Evolutionary conservation across 768 basidiomycete genomes (phyloP), one percentile per base, ranked within the genome.

Genomic region (Termitomyces bulborhizus): DNA sequence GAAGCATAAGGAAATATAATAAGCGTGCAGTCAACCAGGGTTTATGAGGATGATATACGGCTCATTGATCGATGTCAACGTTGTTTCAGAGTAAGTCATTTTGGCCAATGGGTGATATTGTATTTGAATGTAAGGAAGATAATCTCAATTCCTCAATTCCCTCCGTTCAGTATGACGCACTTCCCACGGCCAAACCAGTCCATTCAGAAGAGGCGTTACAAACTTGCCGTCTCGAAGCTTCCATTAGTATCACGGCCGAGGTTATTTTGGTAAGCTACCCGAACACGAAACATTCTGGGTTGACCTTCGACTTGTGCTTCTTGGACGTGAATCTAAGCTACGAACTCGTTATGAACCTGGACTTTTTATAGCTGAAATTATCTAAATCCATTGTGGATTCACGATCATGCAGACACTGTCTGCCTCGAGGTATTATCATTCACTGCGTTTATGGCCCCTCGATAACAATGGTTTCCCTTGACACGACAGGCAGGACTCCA

Each of bases 301-400:
- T 9, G 24, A 24, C 26, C 27, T 39, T 40, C 37, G 46, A 12
- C 37, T 37, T 26, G 40, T 53, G 52, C 55, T 53, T 41, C 27
- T 45, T 16, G 8, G n/a, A 1, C 49, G 48, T n/a, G 49, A 40
- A 16, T 55, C 45, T 36, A 21, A 56, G 27, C 55, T 53, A 6
- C 43, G 50, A 39, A 36, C 54, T 18, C 41, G 50, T 36, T 57
- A 51, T 41, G 42, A 34, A 16, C 55, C 42, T 29, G 36, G 12
- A 13, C 3, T 59, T 32, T 3, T 27, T 32, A 7, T 55, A 47
- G 54, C n/a, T 40, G 9, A 49, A 49, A 8, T 47, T 4, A 13
- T 34, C 32, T 4, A 47, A 15, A 24, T 13, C 3, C 24, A 7
- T 36, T 8, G 16, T 15, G 27, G 18, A 50, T 41, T 3, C 21